Evolutionary conservation across 768 basidiomycete species (phyloP), one percentile per base, ranked within the genome.

Genomic region (Amanita fuliginea): DNA sequence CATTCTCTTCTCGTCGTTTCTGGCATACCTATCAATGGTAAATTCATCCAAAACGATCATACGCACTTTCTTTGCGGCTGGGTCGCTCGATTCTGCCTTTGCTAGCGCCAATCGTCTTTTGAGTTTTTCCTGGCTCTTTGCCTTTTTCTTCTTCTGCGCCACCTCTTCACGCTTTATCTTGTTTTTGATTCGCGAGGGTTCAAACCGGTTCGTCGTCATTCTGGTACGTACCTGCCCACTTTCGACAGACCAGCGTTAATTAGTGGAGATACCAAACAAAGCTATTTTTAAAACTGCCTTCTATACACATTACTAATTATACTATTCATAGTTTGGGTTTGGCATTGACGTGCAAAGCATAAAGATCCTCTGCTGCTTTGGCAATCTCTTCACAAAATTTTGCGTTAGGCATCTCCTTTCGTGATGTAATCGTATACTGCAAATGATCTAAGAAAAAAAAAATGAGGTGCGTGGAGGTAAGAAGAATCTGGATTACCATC

Each of bases 351-450:
- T 80, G 73, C 52, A 96, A 66, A n/a, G 63, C 66, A 57, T 81
- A 80, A 35, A 96, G 47, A 57, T 96, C 92, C 30, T 80, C 72
- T 10, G 75, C 71, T 3, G 76, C 76, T 51, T 62, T 70, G 28
- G 64, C 65, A 48, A 96, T 79, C 60, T 90, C 89, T 48, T 78
- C 62, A 39, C 78, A 72, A 56, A 96, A 90, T 59, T 75, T 66
- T 10, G 71, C 71, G 60, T 92, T 89, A 32, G 80, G 89, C 85
- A 85, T 86, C 64, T 83, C 86, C 56, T 71, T 86, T 49, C 87
- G 76, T 5, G 90, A 93, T 5, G 92, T 95, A 60, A 95, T 71
- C 22, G 89, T 92, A 64, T 82, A 96, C 57, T 88, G 84, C 36
- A 97, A 67, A 54, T 75, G 79, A 64, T 92, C 86, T 89, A 46